Conservation (phyloP, 2,329 filamentous ascomycete species). For the Trichoderma hamatum region DNA sequence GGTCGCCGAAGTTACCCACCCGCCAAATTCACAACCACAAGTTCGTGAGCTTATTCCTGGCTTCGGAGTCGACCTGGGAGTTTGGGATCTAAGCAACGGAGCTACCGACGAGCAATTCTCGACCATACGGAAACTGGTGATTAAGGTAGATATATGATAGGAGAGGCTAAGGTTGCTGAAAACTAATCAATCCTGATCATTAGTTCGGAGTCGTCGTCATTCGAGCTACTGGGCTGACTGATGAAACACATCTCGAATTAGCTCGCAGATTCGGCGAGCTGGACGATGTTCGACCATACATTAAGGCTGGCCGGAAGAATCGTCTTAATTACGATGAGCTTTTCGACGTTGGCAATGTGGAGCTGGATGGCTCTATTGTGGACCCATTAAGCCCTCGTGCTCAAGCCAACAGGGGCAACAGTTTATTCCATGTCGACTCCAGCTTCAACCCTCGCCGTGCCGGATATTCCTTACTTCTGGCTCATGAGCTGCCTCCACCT, state of each 20-base stretch:
- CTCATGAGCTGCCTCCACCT: slow-evolving; percentile 52
- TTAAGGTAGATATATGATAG: too few species aligned
- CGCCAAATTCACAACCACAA: too few species aligned
- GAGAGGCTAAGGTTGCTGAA: too few species aligned
- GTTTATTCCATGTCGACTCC: slow-evolving; percentile 58
- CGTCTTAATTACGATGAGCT: slow-evolving; percentile 52
- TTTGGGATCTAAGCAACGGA: too few species aligned
- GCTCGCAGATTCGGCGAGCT: slow-evolving; percentile 55
- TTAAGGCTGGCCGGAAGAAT: slow-evolving; percentile 53
- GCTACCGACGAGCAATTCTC: too few species aligned
- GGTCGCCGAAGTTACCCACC: too few species aligned
- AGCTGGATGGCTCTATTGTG: slow-evolving; percentile 48
- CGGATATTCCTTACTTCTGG: slow-evolving; percentile 54
- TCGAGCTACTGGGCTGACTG: slow-evolving; percentile 53
- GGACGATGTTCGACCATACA: slow-evolving; percentile 39
- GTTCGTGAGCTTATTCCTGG: too few species aligned
- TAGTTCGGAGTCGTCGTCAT: slow-evolving; percentile 42
- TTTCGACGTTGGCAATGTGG: slow-evolving; percentile 61
- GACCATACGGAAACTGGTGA: too few species aligned
- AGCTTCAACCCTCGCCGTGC: slow-evolving; percentile 59
- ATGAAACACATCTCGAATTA: slow-evolving; percentile 55
- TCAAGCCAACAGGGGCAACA: slow-evolving; percentile 41
- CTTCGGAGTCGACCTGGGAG: too few species aligned
- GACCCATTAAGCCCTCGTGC: neutral
- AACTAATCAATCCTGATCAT: too few species aligned